Evolutionary conservation across 805 yeast species (phyloP).

Genomic region (Starmera caribaea): DNA sequence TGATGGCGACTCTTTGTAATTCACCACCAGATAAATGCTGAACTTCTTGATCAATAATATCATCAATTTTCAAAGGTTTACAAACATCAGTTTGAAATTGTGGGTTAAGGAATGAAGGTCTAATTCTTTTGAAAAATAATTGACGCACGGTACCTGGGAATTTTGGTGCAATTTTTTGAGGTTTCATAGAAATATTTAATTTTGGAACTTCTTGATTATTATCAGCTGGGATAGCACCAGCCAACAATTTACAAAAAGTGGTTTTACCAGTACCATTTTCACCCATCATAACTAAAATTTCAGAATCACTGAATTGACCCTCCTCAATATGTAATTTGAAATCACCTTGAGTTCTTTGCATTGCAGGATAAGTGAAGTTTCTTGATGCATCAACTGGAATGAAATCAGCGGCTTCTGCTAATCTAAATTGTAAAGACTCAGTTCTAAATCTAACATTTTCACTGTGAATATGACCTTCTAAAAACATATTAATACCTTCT

Average conservation of each 20-base stretch:
- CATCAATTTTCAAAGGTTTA: conserved; percentile 89
- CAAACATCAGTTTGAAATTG: conserved; percentile 98
- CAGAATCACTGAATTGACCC: conserved; percentile 94
- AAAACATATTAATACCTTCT: conserved; percentile 97
- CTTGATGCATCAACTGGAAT: conserved; percentile 70
- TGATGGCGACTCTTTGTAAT: conserved; percentile 98
- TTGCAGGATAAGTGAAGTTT: conserved; percentile 65
- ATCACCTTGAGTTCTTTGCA: conserved; percentile 93
- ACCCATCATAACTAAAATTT: conserved; percentile 98
- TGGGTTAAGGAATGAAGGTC: conserved; percentile 88
- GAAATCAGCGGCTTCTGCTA: conserved; percentile 81
- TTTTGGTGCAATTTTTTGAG: conserved; percentile 98
- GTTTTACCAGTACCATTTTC: conserved; percentile 99
- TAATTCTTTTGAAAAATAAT: conserved; percentile 91
- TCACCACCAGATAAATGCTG: conserved; percentile 99
- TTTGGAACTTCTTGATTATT: conserved; percentile 71
- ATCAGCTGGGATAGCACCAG: conserved; percentile 90
- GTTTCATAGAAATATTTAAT: conserved; percentile 93
- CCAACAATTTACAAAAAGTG: conserved; percentile 89
- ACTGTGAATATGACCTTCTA: conserved; percentile 96
- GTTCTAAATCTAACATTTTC: conserved; percentile 96
- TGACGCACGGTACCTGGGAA: conserved; percentile 98
- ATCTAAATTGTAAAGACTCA: conserved; percentile 88
- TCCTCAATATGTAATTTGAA: conserved; percentile 72
- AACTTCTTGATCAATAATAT: conserved; percentile 94